Base-by-base conservation (phyloP, 345 rosid species). In the Melastoma malabathricum region DNA sequence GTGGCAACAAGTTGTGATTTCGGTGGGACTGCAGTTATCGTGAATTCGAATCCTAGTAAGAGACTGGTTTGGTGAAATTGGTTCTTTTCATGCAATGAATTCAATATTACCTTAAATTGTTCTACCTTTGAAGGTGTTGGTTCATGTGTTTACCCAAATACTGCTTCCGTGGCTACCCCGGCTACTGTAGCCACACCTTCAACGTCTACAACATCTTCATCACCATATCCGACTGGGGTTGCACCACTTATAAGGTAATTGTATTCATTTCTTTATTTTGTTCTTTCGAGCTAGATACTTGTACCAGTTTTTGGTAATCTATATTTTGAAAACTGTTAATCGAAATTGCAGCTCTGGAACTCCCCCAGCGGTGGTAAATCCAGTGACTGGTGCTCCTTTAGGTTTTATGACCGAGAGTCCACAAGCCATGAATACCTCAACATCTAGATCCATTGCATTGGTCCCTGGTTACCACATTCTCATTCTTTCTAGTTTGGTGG, bases 41-140 rank as follows among this genome's bases (percentile, higher is more conserved):
- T 81, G 18, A 72, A 43, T 72, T 47, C 57, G 16, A 85, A 93
- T 61, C 99, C 99, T 67, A 85, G 99, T 93, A 63, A 83, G 94
- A 64, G 56, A 15, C 19, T 10, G n/a, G 3, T 15, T 15, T 17
- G 9, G 13, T n/a, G 15, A 15, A 13, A 8, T 10, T 29, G 13
- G 15, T 46, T 44, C 12, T 15, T 16, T 16, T 2, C 2, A 7
- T 18, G 43, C 10, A 45, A 14, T 27, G 50, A 9, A 9, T 55
- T 13, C 19, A 29, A 19, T 6, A 18, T 31, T 51, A 54, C 57
- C 59, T 23, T 15, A 12, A 10, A 27, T 47, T 16, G 43, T 22
- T 9, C 50, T 19, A 46, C 55, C 46, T 61, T n/a, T 52, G 53
- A 75, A 92, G 99, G 97, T 50, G 64, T 68, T 17, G 95, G 97